Base-by-base conservation (phyloP, 108 stramenopile genomes). In the Schizochytrium sp. region DNA sequence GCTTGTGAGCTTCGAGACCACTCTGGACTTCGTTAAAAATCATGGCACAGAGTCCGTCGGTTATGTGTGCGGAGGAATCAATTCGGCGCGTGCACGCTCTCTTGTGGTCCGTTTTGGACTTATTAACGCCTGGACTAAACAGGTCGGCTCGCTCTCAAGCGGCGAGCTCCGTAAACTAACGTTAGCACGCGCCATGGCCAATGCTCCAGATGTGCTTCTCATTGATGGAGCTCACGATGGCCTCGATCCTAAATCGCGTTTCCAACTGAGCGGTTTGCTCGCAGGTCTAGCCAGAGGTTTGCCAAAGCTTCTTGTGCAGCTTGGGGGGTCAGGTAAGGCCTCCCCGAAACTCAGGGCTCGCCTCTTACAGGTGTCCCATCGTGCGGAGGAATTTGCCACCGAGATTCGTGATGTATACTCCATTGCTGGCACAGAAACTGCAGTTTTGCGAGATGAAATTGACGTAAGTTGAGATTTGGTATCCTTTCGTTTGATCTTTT, bases 191-290 rank as follows among this genome's bases (percentile, higher is more conserved):
- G 76, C 76, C 47, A 83, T 83, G 76, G 76, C 76, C 17, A 55
- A 55, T 38, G 76, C 47, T 10, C 76, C 76, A 5, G 76, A 83
- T 10, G 28, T 83, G 76, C 76, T 83, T 53, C 47, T 83, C 47
- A 49, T 83, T 10, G 76, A 83, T 42, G 76, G 76, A n/a, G 76
- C 76, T 53, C 76, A 83, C 76, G 76, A 83, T 42, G 76, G 76
- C 15, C 53, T 83, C 50, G 76, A 83, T 42, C 76, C 76, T 53
- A 83, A 83, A 28, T 83, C 76, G 0, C 47, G 76, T n/a, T 49
- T 19, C 15, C 76, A 83, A 28, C 76, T 83, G 8, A 55, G 76
- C 28, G 50, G 76, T 42, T 40, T 83, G 17, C 53, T 83, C 17
- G 50, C 47, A 28, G 47, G 50, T 10, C 76, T 83, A n/a, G 53